These are phyloP conservation scores for apple (Malus domestica) DNA, from an alignment of 306 rosid genomes.

Conservation along the genomic window ASM211411v1 NC_041789.1:18587001-18587500, in stretches of 20 bases:
- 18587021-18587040: slow-evolving; percentile 90
- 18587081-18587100: too few relatives aligned
- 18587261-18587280: background rate
- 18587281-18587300: background rate
- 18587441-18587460: background rate
- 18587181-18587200: too few relatives aligned
- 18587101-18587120: too few relatives aligned
- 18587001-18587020: slow-evolving; percentile 59
- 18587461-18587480: background rate
- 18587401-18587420: slow-evolving; percentile 1
- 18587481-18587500: background rate
- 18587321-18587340: background rate
- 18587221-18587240: slow-evolving; percentile 80
- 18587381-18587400: background rate
- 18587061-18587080: too few relatives aligned
- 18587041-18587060: slow-evolving; percentile 52
- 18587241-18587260: slow-evolving; percentile 14
- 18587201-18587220: too few relatives aligned
- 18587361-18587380: background rate
- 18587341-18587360: background rate
- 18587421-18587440: background rate
- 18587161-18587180: too few relatives aligned
- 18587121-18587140: too few relatives aligned
- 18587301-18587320: background rate
- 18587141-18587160: too few relatives aligned